Percentiles rank a stretch among this genome's conserved stretches.
These are phyloP conservation scores for Juglanconis sp. DNA, from an alignment of 2,329 filamentous ascomycete genomes.

Conservation along the genomic window DNA sequence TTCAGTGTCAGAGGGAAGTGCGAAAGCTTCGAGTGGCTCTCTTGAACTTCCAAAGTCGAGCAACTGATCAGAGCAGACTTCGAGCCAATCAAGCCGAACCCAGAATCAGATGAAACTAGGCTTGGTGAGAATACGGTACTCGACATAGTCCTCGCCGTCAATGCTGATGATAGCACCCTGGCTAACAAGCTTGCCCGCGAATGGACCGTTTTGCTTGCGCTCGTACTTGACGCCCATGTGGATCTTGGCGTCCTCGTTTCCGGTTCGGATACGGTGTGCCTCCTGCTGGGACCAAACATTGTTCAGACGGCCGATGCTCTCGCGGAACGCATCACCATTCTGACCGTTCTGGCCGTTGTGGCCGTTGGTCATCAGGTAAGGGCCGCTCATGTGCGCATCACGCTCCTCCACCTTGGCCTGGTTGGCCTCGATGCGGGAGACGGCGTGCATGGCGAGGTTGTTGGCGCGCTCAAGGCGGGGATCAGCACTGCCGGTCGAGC, in stretches of 20 bases:
- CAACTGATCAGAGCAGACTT: background rate
- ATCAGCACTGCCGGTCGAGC: constrained; percentile 27
- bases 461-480: constrained; percentile 44
- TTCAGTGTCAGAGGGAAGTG: too few relatives aligned
- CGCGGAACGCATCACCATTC: constrained; percentile 33
- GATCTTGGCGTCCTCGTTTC: constrained; percentile 52
- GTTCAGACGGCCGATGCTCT: constrained; percentile 52
- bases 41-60: background rate
- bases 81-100: background rate
- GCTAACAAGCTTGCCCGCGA: constrained; percentile 61
- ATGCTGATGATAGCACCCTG: constrained; percentile 61
- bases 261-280: constrained; percentile 39
- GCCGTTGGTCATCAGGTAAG: background rate
- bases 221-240: constrained; percentile 61
- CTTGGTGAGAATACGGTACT: constrained; percentile 63
- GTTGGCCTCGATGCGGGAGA: constrained; percentile 48
- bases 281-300: constrained; percentile 56
- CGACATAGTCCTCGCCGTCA: constrained; percentile 65
- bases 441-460: constrained; percentile 48
- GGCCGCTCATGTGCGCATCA: constrained; percentile 28
- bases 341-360: constrained; percentile 16
- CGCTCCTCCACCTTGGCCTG: constrained; percentile 51
- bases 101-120: constrained; percentile 53
- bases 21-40: background rate
- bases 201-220: constrained; percentile 57